phyloP scores from a whole-genome alignment of 2,329 filamentous ascomycete species.

The Aspergillus sp. region DNA sequence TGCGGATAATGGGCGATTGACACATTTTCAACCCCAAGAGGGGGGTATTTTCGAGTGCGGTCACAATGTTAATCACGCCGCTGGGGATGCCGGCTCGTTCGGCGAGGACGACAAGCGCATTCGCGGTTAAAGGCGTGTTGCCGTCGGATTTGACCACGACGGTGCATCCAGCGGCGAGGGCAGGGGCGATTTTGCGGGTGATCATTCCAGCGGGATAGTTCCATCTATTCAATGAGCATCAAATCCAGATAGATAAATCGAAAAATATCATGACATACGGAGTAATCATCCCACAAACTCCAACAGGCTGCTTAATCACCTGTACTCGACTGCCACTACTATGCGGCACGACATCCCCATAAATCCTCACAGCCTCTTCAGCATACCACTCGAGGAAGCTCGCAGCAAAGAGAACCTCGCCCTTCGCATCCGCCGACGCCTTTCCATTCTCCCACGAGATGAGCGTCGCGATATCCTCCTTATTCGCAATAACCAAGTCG shows the following conservation, averaged over 20 bases:
- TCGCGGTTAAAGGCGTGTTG: conserved; percentile 26
- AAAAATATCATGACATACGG: conserved; percentile 38
- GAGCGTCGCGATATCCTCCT: conserved; percentile 67
- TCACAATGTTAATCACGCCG: neutral
- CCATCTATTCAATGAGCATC: conserved; percentile 44
- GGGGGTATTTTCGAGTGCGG: neutral
- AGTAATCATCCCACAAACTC: conserved; percentile 76
- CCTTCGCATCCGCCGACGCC: conserved; percentile 55
- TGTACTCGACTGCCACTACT: conserved; percentile 61
- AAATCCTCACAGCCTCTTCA: conserved; percentile 69
- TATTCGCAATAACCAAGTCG: conserved; percentile 71
- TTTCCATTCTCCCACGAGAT: neutral
- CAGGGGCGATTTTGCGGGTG: conserved; percentile 28
- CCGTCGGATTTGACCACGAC: conserved; percentile 34
- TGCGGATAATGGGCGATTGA: conserved; percentile 22
- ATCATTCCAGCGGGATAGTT: conserved; percentile 81
- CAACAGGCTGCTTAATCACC: conserved; percentile 78
- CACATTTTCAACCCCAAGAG: neutral
- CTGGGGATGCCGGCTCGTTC: neutral
- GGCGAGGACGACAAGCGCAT: conserved; percentile 7
- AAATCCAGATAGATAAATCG: too few relatives aligned
- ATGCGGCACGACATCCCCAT: conserved; percentile 71
- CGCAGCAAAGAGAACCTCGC: conserved; percentile 68
- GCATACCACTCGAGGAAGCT: conserved; percentile 78
- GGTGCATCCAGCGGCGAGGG: conserved; percentile 35